These are phyloP conservation scores for Echinochloa phyllopogon DNA, from an alignment of 176 grass and related monocot genomes.

Conservation along the genomic window DNA sequence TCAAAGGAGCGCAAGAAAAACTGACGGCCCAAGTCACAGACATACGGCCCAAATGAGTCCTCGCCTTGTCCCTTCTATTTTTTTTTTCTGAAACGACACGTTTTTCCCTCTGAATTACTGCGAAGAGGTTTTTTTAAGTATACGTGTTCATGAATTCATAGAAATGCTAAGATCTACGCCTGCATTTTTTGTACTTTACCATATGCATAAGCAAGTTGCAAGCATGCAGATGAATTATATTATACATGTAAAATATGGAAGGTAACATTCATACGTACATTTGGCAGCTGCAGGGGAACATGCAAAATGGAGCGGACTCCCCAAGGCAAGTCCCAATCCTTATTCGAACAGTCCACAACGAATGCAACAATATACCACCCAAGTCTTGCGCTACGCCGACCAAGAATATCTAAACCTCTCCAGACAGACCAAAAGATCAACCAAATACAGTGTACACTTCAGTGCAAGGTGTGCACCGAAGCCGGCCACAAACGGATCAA, in stretches of 20 bases:
- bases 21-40: neutral
- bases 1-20: neutral
- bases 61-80: neutral
- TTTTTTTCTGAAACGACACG: neutral
- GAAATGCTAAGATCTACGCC: neutral
- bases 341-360: slow-evolving; percentile 36
- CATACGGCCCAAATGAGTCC: neutral
- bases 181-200: neutral
- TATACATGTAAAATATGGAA: neutral
- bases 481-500: slow-evolving; percentile 8
- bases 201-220: neutral
- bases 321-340: neutral
- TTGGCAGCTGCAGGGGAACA: slow-evolving; percentile 16
- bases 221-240: neutral
- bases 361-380: slow-evolving; percentile 45
- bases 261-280: neutral
- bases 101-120: no score
- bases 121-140: no score
- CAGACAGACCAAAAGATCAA: neutral
- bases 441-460: slow-evolving; percentile 9
- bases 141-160: neutral
- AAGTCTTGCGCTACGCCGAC: slow-evolving; percentile 11
- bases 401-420: slow-evolving; percentile 8
- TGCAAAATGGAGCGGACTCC: slow-evolving; percentile 14
- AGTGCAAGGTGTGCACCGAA: neutral